Conservation (phyloP, 768 basidiomycete genomes). For the Agrocybe pediades region DNA sequence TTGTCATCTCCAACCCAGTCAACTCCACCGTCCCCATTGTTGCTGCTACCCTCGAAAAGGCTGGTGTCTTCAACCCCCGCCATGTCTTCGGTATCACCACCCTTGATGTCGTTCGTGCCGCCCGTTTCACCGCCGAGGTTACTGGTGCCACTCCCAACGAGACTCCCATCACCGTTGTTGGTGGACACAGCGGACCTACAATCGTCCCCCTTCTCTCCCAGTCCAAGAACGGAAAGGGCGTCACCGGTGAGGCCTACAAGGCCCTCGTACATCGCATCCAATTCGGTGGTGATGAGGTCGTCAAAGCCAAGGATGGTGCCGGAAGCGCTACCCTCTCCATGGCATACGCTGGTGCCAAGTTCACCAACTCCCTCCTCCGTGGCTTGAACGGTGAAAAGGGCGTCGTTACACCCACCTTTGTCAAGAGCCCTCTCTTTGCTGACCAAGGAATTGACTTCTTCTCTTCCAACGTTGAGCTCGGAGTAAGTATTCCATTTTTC, state of each 20-base stretch:
- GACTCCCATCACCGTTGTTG: constrained; percentile 81
- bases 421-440: constrained; percentile 85
- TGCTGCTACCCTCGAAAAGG: constrained; percentile 86
- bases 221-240: constrained; percentile 62
- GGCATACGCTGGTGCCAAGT: constrained; percentile 94
- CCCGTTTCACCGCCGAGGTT: constrained; percentile 83
- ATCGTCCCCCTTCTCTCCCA: constrained; percentile 97
- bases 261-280: constrained; percentile 93
- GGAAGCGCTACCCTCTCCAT: constrained; percentile 95
- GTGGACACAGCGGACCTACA: constrained; percentile 96
- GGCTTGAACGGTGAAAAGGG: constrained; percentile 90
- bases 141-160: constrained; percentile 65
- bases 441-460: constrained; percentile 92
- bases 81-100: constrained; percentile 96
- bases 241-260: constrained; percentile 73
- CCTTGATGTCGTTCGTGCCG: constrained; percentile 95
- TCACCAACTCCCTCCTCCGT: constrained; percentile 78
- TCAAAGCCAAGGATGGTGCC: constrained; percentile 95
- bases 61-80: constrained; percentile 88
- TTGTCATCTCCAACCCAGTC: constrained; percentile 99
- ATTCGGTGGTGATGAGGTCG: constrained; percentile 97
- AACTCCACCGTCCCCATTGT: constrained; percentile 98
- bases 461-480: constrained; percentile 92
- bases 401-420: constrained; percentile 82
- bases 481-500: constrained; percentile 53